Base-by-base conservation (phyloP, 176 grass and related monocot genomes). In the Phoenix roebelenii region DNA sequence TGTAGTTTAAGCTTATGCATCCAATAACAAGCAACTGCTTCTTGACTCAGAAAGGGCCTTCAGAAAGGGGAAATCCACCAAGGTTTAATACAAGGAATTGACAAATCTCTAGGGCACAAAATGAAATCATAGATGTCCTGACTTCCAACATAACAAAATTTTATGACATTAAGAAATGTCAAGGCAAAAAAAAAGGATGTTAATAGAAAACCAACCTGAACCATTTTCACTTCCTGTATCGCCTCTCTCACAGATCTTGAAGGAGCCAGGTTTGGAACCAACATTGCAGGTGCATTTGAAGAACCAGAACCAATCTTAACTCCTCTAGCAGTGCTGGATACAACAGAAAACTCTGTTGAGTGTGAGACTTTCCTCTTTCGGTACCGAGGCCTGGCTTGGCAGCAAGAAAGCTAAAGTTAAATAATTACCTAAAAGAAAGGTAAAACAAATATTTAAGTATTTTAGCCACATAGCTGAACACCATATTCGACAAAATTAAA, bases 211-310 rank as follows among this genome's bases (percentile, higher is more conserved):
- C 80, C 15, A 61, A 95, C 90, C 90, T 89, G 90, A 59, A 95
- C 77, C 90, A 95, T 83, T 74, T 95, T 95, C 50, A 89, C 90
- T 77, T 90, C 90, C 19, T 95, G 90, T 84, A 95, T 95, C 48
- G 79, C 78, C 55, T 87, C 90, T 71, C 82, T 80, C 24, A 95
- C 80, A 5, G 90, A 84, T 26, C 90, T 85, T 58, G 83, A 67
- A 61, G 90, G 90, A 68, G 77, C 90, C 80, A 95, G 74, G 61
- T 72, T 90, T 23, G 90, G 85, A 64, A 89, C 90, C 64, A 89
- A 55, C 77, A 95, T 83, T 60, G 83, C 85, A 25, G 82, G 83
- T 56, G 80, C 82, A 61, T 77, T 79, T 67, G 73, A 57, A 53
- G 82, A 51, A 51, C 64, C 49, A 57, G 63, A 52, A 73, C 76